Conservation (phyloP, 192 early-diverging fungal species). For the Obelidium mucronatum region DNA sequence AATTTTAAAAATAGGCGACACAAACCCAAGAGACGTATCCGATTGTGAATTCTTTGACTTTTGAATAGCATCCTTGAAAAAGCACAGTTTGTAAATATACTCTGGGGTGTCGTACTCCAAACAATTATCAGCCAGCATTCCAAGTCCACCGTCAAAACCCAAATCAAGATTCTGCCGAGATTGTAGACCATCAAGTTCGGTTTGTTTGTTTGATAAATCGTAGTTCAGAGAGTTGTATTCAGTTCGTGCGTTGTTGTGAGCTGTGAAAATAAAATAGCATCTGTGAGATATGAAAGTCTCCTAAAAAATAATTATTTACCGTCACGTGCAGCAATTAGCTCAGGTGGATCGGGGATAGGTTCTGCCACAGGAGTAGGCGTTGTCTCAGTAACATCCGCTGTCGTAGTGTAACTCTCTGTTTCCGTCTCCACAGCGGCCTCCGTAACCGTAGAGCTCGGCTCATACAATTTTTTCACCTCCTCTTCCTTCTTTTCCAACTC, state of each 20-base stretch:
- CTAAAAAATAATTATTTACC: neutral
- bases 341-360: constrained; percentile 4
- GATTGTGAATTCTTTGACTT: constrained; percentile 64
- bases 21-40: constrained; percentile 62
- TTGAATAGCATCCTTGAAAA: constrained; percentile 80
- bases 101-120: constrained; percentile 70
- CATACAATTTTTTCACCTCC: neutral
- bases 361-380: neutral
- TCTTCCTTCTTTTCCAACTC: constrained; percentile 16
- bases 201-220: constrained; percentile 22
- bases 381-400: neutral
- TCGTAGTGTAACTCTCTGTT: neutral
- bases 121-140: constrained; percentile 73
- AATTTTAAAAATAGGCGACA: no score
- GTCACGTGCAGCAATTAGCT: constrained; percentile 6
- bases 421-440: neutral
- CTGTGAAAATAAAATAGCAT: neutral
- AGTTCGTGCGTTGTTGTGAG: neutral
- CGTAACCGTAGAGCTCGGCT: no score
- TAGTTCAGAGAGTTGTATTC: constrained; percentile 19
- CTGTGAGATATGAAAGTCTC: neutral
- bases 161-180: constrained; percentile 68
- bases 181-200: constrained; percentile 43
- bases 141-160: constrained; percentile 73
- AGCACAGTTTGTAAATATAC: constrained; percentile 79